Percentiles rank a stretch among this genome's conserved stretches.
phyloP scores from a whole-genome alignment of 805 yeast genomes.

The Debaryomyces hansenii region DNA sequence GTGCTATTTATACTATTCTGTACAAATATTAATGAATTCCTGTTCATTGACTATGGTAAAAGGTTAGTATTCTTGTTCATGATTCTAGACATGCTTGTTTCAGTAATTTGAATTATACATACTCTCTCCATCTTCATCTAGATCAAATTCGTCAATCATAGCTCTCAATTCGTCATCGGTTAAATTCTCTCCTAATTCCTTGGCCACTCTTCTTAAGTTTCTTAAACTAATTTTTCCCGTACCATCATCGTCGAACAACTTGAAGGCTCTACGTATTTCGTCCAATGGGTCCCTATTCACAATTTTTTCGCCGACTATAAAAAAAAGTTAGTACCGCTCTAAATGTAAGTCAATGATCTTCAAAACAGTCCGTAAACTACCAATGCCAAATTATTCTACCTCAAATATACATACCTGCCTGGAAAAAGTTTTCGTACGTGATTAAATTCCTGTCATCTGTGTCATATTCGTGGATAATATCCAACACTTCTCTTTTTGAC shows the following conservation, averaged over 20 bases:
- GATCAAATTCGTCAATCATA: constrained; percentile 96
- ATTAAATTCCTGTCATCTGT: constrained; percentile 71
- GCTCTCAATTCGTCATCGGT: constrained; percentile 92
- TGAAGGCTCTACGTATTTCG: constrained; percentile 87
- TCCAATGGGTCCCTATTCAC: constrained; percentile 88
- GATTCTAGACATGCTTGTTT: background rate
- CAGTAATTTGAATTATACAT: constrained; percentile 26
- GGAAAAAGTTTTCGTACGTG: constrained; percentile 78
- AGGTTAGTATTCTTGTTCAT: constrained; percentile 25
- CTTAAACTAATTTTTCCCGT: constrained; percentile 84
- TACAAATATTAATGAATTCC: constrained; percentile 86
- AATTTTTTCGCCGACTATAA: constrained; percentile 72
- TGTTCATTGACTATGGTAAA: constrained; percentile 62
- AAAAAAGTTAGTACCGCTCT: background rate
- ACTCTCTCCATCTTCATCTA: constrained; percentile 93
- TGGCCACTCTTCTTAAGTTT: constrained; percentile 84
- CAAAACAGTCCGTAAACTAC: background rate
- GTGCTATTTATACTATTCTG: constrained; percentile 43
- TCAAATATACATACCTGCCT: constrained; percentile 51
- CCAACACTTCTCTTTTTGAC: constrained; percentile 70
- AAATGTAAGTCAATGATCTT: no score
- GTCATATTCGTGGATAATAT: constrained; percentile 78
- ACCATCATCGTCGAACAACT: constrained; percentile 80
- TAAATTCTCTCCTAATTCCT: constrained; percentile 87
- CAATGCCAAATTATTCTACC: background rate